These are phyloP conservation scores for Thermomucor indicae-seudaticae DNA, from an alignment of 371 early-diverging fungal genomes.

Conservation along the genomic window DNA sequence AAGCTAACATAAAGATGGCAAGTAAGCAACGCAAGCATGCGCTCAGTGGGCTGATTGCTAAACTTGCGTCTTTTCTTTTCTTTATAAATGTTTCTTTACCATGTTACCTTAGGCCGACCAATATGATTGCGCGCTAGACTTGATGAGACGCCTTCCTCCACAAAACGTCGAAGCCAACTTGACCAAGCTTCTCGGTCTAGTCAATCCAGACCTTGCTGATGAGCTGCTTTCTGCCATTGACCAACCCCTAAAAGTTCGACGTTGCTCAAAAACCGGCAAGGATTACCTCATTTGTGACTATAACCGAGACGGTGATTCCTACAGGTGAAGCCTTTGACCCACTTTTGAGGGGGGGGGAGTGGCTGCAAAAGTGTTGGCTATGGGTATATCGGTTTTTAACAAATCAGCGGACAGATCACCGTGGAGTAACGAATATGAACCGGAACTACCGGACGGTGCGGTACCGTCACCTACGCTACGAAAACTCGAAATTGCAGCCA, in stretches of 20 bases:
- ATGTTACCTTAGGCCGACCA: slow-evolving; percentile 43
- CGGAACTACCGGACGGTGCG: slow-evolving; percentile 76
- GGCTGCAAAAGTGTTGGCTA: no score
- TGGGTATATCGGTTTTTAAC: no score
- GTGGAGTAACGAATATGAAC: slow-evolving; percentile 95
- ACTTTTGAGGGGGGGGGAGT: no score
- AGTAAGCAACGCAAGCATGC: no score
- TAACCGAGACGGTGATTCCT: slow-evolving; percentile 94
- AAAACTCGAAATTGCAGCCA: slow-evolving; percentile 87
- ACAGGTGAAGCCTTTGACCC: slow-evolving; percentile 68
- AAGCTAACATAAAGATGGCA: no score
- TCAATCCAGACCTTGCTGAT: slow-evolving; percentile 81
- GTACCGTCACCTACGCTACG: slow-evolving; percentile 78
- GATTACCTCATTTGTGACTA: slow-evolving; percentile 93
- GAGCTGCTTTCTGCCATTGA: slow-evolving; percentile 89
- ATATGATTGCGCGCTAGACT: slow-evolving; percentile 91
- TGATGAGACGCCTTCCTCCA: slow-evolving; percentile 96
- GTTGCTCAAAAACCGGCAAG: slow-evolving; percentile 68
- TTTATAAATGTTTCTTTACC: no score
- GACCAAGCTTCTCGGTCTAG: slow-evolving; percentile 74
- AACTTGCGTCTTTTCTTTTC: no score
- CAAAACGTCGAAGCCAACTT: slow-evolving; percentile 88
- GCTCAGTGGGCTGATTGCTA: no score
- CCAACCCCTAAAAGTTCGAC: slow-evolving; percentile 85
- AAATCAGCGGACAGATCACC: slow-evolving; percentile 67